Evolutionary conservation across 1,284 basidiomycete genomes (phyloP).

Genomic region (Moesziomyces aphidis): DNA sequence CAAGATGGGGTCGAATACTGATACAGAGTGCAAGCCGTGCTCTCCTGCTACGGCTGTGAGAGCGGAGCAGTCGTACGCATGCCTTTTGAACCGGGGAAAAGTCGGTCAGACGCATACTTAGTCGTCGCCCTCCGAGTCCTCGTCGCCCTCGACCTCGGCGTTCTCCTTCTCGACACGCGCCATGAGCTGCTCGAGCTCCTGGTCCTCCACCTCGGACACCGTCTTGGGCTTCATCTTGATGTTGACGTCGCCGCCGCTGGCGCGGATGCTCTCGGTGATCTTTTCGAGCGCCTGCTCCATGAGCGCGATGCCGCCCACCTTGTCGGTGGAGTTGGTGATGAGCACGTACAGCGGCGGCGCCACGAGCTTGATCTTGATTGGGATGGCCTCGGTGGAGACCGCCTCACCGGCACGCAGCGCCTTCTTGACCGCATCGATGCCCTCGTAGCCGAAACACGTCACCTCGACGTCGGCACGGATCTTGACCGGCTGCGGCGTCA

Average conservation of each 20-base stretch:
- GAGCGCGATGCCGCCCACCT: slow-evolving; percentile 90
- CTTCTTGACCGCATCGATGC: slow-evolving; percentile 97
- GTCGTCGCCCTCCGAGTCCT: slow-evolving; percentile 57
- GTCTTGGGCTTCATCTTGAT: slow-evolving; percentile 89
- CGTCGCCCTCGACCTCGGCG: slow-evolving; percentile 67
- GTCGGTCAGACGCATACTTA: not conserved
- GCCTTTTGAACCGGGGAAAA: not conserved
- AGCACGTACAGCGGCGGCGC: slow-evolving; percentile 96
- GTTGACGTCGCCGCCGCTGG: slow-evolving; percentile 78
- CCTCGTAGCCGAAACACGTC: slow-evolving; percentile 94
- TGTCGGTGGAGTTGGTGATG: slow-evolving; percentile 95
- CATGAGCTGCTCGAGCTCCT: slow-evolving; percentile 68
- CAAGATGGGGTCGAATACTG: slow-evolving; percentile 6
- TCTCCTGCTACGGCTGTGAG: not conserved
- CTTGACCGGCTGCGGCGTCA: slow-evolving; percentile 99
- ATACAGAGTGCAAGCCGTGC: slow-evolving; percentile 12
- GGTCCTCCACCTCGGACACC: slow-evolving; percentile 66
- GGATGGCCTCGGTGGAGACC: slow-evolving; percentile 87
- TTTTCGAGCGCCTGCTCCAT: slow-evolving; percentile 92
- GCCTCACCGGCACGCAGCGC: slow-evolving; percentile 89
- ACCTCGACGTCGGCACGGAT: slow-evolving; percentile 97
- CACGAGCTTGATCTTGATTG: slow-evolving; percentile 96
- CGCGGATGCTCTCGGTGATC: slow-evolving; percentile 87
- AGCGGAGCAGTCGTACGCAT: too few relatives aligned
- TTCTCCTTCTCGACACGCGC: slow-evolving; percentile 67